phyloP scores from a whole-genome alignment of 2,329 filamentous ascomycete genomes.

The Akanthomyces uredinophilus region DNA sequence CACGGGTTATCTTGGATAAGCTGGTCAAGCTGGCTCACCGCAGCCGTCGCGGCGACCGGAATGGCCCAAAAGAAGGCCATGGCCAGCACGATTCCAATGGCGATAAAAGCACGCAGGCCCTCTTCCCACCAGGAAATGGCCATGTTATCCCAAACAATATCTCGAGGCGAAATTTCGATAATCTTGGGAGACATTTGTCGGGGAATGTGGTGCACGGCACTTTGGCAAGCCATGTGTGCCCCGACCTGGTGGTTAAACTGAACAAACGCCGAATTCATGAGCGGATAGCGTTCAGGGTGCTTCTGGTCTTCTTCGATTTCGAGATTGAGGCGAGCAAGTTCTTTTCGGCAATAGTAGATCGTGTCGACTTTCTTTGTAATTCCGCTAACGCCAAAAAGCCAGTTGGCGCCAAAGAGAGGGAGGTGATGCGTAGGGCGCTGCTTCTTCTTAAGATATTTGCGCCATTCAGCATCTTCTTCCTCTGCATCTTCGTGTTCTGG shows the following conservation, averaged over 20 bases:
- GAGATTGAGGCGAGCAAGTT: constrained; percentile 80
- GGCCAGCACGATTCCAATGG: constrained; percentile 59
- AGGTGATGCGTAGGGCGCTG: constrained; percentile 82
- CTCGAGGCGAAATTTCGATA: constrained; percentile 88
- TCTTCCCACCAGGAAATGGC: constrained; percentile 91
- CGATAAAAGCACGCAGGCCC: constrained; percentile 65
- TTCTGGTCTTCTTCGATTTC: constrained; percentile 91
- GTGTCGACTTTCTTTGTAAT: constrained; percentile 89
- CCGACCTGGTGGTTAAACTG: constrained; percentile 98
- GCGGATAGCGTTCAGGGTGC: constrained; percentile 75
- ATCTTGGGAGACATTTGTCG: constrained; percentile 88
- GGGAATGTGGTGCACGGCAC: constrained; percentile 83
- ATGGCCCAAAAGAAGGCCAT: constrained; percentile 89
- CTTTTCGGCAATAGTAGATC: constrained; percentile 83
- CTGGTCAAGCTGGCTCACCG: constrained; percentile 69
- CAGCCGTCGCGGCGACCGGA: constrained; percentile 82
- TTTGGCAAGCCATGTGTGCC: constrained; percentile 96
- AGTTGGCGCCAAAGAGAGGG: constrained; percentile 55
- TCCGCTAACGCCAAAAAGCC: constrained; percentile 73
- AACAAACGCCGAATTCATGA: constrained; percentile 96
- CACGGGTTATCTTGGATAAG: constrained; percentile 62
- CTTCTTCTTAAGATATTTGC: constrained; percentile 72
- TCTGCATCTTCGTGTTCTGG: constrained; percentile 52
- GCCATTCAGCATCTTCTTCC: constrained; percentile 67
- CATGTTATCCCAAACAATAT: constrained; percentile 97